Conservation (phyloP, 148 eudicot species). For the Polygonum maritimum region DNA sequence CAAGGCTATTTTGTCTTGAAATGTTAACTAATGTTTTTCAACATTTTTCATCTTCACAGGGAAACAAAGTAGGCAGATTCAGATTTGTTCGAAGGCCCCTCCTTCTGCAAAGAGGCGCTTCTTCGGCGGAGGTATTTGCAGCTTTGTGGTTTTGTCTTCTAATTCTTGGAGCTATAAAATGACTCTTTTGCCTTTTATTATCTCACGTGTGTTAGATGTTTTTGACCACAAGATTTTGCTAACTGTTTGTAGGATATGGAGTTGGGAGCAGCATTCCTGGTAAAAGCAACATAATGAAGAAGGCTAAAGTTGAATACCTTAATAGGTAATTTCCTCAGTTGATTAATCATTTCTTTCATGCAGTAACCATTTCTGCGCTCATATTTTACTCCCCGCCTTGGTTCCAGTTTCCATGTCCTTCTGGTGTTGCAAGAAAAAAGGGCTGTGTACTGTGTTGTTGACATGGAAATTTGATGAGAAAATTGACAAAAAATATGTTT, state of each 20-base stretch:
- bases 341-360: neutral
- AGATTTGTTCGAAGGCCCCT: constrained; percentile 61
- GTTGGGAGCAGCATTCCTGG: constrained; percentile 41
- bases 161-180: neutral
- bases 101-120: constrained; percentile 65
- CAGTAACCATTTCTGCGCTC: neutral
- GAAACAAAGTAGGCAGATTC: constrained; percentile 74
- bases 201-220: neutral
- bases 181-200: neutral
- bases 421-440: too few relatives aligned
- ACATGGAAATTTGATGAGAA: neutral
- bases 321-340: constrained; percentile 38
- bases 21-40: neutral
- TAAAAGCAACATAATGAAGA: constrained; percentile 80
- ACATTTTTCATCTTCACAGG: constrained; percentile 23
- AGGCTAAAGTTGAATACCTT: constrained; percentile 62
- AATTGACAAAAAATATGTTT: neutral
- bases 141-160: constrained; percentile 4
- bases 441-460: neutral
- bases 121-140: constrained; percentile 48
- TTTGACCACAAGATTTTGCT: constrained; percentile 6
- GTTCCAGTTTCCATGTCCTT: neutral
- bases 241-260: constrained; percentile 35
- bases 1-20: neutral
- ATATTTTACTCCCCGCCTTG: neutral